Evolutionary conservation across 768 basidiomycete species (phyloP).

Genomic region (Leccinum boreale): DNA sequence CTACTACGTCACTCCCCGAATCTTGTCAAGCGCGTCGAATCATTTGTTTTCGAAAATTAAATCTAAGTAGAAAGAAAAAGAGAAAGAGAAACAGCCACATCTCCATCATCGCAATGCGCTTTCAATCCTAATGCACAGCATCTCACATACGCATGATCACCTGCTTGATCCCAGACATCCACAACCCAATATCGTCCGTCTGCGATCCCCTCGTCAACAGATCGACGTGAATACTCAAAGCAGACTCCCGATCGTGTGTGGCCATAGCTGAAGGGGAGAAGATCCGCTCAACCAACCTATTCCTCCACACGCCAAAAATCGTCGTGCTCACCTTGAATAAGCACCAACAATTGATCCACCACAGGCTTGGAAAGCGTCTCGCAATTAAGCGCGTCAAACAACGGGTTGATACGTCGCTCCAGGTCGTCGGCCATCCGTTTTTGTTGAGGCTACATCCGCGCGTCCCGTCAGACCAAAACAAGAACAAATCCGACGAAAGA

Average conservation of each 20-base stretch:
- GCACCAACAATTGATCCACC: conserved; percentile 65
- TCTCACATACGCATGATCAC: conserved; percentile 66
- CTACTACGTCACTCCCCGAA: too few relatives aligned
- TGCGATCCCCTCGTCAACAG: conserved; percentile 75
- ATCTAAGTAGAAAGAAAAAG: too few relatives aligned
- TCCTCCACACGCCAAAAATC: neutral
- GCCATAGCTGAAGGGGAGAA: conserved; percentile 61
- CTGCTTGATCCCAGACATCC: conserved; percentile 91
- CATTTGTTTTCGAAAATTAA: too few relatives aligned
- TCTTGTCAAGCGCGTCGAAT: too few relatives aligned
- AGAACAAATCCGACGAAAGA: neutral
- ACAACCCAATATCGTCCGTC: conserved; percentile 79
- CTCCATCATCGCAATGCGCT: too few relatives aligned
- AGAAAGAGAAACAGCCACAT: too few relatives aligned
- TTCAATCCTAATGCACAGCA: too few relatives aligned
- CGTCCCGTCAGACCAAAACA: neutral
- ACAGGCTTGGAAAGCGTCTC: conserved; percentile 71
- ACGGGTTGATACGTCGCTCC: conserved; percentile 76
- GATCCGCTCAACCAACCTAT: neutral
- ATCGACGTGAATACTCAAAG: conserved; percentile 82
- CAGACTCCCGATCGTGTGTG: conserved; percentile 69
- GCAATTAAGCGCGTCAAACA: conserved; percentile 93
- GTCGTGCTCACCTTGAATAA: conserved; percentile 63
- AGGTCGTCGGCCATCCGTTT: conserved; percentile 83
- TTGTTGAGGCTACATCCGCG: conserved; percentile 62